phyloP scores from a whole-genome alignment of 2,329 filamentous ascomycete species.

The Neonectria magnoliae region DNA sequence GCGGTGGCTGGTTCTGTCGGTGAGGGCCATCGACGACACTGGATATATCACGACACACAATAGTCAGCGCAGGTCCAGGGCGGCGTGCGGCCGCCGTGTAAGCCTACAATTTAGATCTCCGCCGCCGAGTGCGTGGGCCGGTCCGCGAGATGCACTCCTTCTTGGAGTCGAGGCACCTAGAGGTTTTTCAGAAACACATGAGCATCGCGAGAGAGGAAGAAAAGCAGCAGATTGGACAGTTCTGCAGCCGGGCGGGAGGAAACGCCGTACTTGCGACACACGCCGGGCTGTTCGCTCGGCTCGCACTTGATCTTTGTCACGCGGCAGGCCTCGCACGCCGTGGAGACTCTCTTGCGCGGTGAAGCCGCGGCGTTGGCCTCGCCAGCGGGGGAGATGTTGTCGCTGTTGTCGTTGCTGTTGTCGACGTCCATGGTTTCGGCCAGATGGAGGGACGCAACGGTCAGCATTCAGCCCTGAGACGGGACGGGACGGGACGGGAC shows the following conservation, averaged over 20 bases:
- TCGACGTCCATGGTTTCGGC: constrained; percentile 26
- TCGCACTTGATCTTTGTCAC: constrained; percentile 64
- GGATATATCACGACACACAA: constrained; percentile 4
- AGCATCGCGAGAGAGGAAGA: not conserved
- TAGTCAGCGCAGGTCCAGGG: not conserved
- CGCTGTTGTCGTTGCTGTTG: not conserved
- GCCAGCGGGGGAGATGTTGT: constrained; percentile 11
- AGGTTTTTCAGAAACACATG: not conserved
- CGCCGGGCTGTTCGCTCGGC: constrained; percentile 56
- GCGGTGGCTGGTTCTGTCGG: constrained; percentile 40
- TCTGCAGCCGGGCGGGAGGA: not conserved
- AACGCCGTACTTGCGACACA: constrained; percentile 60
- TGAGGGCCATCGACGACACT: constrained; percentile 36
- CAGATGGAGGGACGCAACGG: not conserved
- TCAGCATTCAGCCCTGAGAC: not conserved
- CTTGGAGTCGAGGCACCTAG: constrained; percentile 62
- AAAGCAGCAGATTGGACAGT: not conserved
- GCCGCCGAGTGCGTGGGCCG: constrained; percentile 60
- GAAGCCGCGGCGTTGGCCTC: constrained; percentile 17
- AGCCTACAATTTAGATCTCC: constrained; percentile 55
- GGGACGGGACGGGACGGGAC: no score
- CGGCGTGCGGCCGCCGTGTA: not conserved
- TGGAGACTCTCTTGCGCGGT: constrained; percentile 43
- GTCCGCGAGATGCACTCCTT: constrained; percentile 63
- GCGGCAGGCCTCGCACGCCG: constrained; percentile 66